Evolutionary conservation across 163 green algal species (phyloP), one percentile per base, ranked within the genome.

Genomic region (Scenedesmus sp.): DNA sequence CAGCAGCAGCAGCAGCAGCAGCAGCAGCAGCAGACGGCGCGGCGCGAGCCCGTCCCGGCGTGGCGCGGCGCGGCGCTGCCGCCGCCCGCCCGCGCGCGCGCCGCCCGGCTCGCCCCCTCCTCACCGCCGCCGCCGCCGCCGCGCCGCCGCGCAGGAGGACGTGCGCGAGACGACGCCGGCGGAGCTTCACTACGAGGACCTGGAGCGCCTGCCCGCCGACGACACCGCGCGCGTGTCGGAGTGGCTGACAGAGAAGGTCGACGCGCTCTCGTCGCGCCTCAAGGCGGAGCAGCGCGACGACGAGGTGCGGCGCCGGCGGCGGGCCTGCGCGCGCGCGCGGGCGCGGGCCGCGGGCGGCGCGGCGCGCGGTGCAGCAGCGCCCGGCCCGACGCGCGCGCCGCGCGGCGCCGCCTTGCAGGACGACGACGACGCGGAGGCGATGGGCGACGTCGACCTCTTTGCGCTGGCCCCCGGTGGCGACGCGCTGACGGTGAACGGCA

Each of bases 381-480:
- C n/a, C n/a, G n/a, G n/a, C n/a, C n/a, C n/a, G n/a, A n/a, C n/a
- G n/a, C n/a, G n/a, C n/a, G n/a, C n/a, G n/a, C n/a, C n/a, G n/a
- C n/a, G n/a, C n/a, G n/a, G n/a, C 45, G 24, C 15, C 24, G 56
- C 31, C 20, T 20, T 34, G 39, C 62, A 82, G 76, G 64, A 87
- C 22, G 78, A 95, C 69, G 90, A 95, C 54, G 90, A 95, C 34
- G 92, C 93, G 50, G 91, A 97, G 76, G 86, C 86, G 70, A 96
- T 97, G 81, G 93, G 93, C 10, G 93, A 97, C 76, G 91, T 96
- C 48, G 93, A 97, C 78, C 86, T 97, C 53, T 97, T 95, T 84
- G 79, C 87, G 1, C 81, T 97, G 28, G 83, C 62, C 10, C 54
- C 84, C 18, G 89, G 88, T 39, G 63, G 78, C 34, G 36, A 22